Evolutionary conservation across 768 basidiomycete genomes (phyloP).

Genomic region (Rhodotorula paludigena): DNA sequence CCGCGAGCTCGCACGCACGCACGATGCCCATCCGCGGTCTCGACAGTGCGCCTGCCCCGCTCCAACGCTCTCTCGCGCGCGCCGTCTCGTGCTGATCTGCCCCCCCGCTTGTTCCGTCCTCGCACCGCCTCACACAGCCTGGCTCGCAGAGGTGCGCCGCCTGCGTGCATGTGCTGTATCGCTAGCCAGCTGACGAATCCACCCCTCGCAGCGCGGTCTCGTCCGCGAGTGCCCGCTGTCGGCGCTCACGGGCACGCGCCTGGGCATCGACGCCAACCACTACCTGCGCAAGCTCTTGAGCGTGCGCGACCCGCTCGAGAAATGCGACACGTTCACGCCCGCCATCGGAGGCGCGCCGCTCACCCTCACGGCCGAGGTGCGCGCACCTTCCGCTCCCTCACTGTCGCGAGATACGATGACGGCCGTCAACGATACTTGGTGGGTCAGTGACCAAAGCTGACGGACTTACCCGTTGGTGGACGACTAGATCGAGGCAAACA

Average conservation of each 20-base stretch:
- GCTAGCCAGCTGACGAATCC: background rate
- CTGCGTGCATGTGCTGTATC: too few relatives aligned
- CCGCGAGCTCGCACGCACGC: background rate
- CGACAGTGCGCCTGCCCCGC: slow-evolving; percentile 13
- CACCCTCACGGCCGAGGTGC: slow-evolving; percentile 57
- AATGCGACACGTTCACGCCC: slow-evolving; percentile 80
- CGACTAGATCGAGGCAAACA: slow-evolving; percentile 73
- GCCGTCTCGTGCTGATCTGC: background rate
- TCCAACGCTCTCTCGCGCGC: background rate
- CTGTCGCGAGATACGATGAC: background rate
- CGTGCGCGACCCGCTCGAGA: slow-evolving; percentile 60
- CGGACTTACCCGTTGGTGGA: background rate
- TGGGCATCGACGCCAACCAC: slow-evolving; percentile 92
- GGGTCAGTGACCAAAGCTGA: too few relatives aligned
- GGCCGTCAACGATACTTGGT: background rate
- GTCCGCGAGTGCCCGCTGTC: slow-evolving; percentile 73
- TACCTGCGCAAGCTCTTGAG: slow-evolving; percentile 71
- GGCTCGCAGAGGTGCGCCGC: slow-evolving; percentile 30
- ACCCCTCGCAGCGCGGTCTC: slow-evolving; percentile 62
- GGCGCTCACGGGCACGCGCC: slow-evolving; percentile 79
- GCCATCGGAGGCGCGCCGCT: slow-evolving; percentile 93
- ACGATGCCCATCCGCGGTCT: slow-evolving; percentile 20
- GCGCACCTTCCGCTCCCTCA: background rate
- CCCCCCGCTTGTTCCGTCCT: background rate
- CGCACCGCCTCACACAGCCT: slow-evolving; percentile 7